A percentile compares a stretch with the other conserved stretches of the same genome.
Conservation (phyloP, 345 rosid species). For the Erucastrum elatum region DNA sequence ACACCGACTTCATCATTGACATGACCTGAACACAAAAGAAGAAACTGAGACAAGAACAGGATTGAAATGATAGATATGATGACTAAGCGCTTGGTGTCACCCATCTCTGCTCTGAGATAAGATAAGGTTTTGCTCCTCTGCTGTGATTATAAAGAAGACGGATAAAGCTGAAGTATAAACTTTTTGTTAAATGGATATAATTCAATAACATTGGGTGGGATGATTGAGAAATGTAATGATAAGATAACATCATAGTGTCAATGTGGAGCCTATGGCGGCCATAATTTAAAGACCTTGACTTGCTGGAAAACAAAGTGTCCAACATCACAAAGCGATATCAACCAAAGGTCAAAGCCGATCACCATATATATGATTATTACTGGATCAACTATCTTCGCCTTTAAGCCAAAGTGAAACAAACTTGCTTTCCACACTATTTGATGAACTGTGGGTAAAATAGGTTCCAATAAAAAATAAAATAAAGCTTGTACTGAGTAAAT, state of each 20-base stretch:
- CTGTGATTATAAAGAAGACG: constrained; percentile 24
- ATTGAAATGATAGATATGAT: constrained; percentile 15
- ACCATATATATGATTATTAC: not conserved
- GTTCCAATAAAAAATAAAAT: not conserved
- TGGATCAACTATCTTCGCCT: constrained; percentile 5
- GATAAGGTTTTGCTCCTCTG: constrained; percentile 2
- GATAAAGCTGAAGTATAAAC: not conserved
- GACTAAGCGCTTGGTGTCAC: constrained; percentile 20
- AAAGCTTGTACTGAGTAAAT: not conserved
- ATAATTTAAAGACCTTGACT: too few species aligned
- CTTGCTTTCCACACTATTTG: constrained; percentile 23
- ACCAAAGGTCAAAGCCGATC: constrained; percentile 5
- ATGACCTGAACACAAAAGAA: constrained; percentile 31
- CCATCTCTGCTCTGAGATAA: constrained; percentile 22
- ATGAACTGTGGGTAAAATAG: too few species aligned
- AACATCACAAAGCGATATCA: constrained; percentile 11
- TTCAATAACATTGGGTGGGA: not conserved
- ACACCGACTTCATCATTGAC: constrained; percentile 4
- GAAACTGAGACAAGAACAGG: constrained; percentile 27
- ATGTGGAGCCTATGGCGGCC: constrained; percentile 17
- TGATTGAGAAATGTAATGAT: not conserved
- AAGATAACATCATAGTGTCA: constrained; percentile 1
- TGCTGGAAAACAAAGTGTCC: too few species aligned
- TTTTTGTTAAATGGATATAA: not conserved
- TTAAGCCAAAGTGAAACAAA: not conserved